phyloP scores from a whole-genome alignment of 768 basidiomycete genomes.

The Rhodocollybia butyracea region DNA sequence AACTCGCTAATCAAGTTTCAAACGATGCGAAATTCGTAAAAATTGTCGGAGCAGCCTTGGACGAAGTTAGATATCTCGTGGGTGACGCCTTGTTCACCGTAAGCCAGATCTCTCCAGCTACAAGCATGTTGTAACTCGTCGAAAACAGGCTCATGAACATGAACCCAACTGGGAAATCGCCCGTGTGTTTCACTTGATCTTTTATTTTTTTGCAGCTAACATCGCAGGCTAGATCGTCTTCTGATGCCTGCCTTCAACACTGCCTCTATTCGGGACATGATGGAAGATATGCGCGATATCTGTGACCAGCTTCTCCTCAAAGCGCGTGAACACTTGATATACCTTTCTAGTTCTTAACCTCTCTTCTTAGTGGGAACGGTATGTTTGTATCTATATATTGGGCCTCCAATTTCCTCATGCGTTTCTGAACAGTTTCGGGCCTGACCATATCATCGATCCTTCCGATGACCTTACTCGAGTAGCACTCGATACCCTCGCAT shows the following conservation, averaged over 20 bases:
- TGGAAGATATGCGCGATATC: constrained; percentile 46
- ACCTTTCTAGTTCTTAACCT: not conserved
- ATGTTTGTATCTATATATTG: not conserved
- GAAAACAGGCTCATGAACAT: constrained; percentile 29
- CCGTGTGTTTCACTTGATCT: constrained; percentile 24
- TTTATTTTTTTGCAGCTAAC: not conserved
- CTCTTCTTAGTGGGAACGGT: constrained; percentile 33
- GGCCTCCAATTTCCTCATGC: not conserved
- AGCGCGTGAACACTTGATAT: constrained; percentile 3
- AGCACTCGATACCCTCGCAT: constrained; percentile 43
- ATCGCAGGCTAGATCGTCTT: constrained; percentile 22
- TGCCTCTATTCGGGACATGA: constrained; percentile 40
- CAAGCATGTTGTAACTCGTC: not conserved
- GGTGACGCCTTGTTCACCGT: constrained; percentile 43
- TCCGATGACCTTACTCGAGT: constrained; percentile 46
- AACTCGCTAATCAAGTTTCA: constrained; percentile 36
- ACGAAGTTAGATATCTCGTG: constrained; percentile 31
- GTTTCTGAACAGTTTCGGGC: constrained; percentile 33
- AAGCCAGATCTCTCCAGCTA: constrained; percentile 1
- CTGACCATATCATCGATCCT: constrained; percentile 36
- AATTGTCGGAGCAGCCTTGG: constrained; percentile 27
- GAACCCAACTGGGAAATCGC: constrained; percentile 47
- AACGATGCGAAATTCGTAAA: constrained; percentile 43
- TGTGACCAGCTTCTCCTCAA: constrained; percentile 39
- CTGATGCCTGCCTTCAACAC: constrained; percentile 36